Evolutionary conservation across 2,329 filamentous ascomycete species (phyloP).

Genomic region (Pezicula neosporulosa): DNA sequence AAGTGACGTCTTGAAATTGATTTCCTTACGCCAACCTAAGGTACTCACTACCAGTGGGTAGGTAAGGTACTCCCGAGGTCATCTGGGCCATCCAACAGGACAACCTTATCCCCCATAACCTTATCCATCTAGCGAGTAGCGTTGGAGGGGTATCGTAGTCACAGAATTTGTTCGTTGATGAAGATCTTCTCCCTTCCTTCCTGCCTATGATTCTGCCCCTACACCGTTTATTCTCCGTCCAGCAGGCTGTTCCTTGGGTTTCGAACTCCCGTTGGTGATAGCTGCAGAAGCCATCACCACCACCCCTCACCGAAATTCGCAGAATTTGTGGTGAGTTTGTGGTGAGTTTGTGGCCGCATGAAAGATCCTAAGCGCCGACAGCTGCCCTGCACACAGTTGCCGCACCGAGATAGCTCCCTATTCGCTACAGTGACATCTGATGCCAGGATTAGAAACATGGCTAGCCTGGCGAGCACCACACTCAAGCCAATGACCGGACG

Average conservation of each 20-base stretch:
- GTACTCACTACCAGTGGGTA: too few species aligned
- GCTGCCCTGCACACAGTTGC: background rate
- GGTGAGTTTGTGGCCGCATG: background rate
- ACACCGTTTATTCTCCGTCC: background rate
- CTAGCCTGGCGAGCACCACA: background rate
- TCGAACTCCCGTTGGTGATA: background rate
- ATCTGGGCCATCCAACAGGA: too few species aligned
- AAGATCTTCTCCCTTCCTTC: too few species aligned
- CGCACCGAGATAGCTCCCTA: background rate
- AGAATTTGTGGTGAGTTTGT: too few species aligned
- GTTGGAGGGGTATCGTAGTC: background rate
- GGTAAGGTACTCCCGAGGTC: too few species aligned
- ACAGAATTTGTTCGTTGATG: background rate
- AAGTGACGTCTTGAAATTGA: too few species aligned
- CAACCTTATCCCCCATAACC: too few species aligned
- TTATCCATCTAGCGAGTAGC: too few species aligned
- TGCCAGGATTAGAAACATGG: background rate
- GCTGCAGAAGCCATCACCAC: background rate
- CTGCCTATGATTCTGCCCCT: background rate
- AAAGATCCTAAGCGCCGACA: background rate
- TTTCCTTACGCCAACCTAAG: too few species aligned
- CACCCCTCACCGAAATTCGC: background rate
- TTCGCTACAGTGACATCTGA: background rate
- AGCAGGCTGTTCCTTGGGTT: background rate
- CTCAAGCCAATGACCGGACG: constrained; percentile 11